Evolutionary conservation across 805 yeast species (phyloP).

Genomic region (Tetrapisispora pingtungensis): DNA sequence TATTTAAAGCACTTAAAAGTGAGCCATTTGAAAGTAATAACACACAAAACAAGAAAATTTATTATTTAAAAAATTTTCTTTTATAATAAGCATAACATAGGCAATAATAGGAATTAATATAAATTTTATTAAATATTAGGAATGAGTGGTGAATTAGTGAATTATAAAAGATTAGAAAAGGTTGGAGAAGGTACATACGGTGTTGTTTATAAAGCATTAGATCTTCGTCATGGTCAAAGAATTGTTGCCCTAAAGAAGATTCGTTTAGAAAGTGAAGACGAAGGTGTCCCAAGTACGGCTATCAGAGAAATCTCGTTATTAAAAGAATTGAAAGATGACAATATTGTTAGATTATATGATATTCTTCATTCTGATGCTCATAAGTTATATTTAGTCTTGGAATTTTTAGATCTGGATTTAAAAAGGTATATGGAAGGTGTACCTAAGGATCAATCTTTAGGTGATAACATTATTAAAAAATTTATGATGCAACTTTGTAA

Average conservation of each 20-base stretch:
- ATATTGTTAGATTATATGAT: conserved; percentile 85
- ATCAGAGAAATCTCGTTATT: conserved; percentile 90
- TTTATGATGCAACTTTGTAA: conserved; percentile 89
- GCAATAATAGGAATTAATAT: too few relatives aligned
- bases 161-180: conserved; percentile 88
- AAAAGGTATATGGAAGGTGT: conserved; percentile 89
- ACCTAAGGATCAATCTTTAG: conserved; percentile 81
- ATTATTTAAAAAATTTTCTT: too few relatives aligned
- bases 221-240: conserved; percentile 72
- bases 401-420: conserved; percentile 85
- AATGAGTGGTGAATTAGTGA: conserved; percentile 76
- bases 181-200: conserved; percentile 98
- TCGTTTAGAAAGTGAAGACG: conserved; percentile 81
- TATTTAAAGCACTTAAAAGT: too few relatives aligned
- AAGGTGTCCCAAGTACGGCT: conserved; percentile 98
- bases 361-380: conserved; percentile 90
- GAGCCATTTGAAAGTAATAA: too few relatives aligned
- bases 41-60: too few relatives aligned
- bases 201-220: conserved; percentile 90
- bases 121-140: neutral
- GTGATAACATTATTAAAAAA: conserved; percentile 71
- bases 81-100: too few relatives aligned
- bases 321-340: conserved; percentile 90
- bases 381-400: conserved; percentile 87
- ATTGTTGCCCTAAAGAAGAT: conserved; percentile 93